Evolutionary conservation across 495 filamentous ascomycete genomes (phyloP).

Genomic region (Penicillium canariense): DNA sequence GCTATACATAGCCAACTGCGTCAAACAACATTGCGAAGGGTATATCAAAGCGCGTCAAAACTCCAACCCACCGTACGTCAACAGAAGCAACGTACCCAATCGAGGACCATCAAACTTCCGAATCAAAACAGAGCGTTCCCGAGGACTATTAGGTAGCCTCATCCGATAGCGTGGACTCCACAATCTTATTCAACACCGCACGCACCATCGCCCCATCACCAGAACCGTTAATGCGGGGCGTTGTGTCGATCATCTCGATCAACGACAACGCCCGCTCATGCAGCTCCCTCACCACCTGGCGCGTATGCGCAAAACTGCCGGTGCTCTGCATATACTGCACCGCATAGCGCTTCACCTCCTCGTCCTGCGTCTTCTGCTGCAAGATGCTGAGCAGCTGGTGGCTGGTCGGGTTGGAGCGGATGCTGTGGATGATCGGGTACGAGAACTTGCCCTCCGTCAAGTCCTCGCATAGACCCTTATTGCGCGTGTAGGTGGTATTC

Average conservation of each 20-base stretch:
- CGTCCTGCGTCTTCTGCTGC: constrained; percentile 80
- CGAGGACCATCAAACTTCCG: background rate
- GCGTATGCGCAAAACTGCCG: constrained; percentile 85
- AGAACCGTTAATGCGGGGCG: constrained; percentile 29
- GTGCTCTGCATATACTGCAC: constrained; percentile 88
- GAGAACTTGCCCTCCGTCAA: constrained; percentile 98
- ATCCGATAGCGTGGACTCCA: constrained; percentile 37
- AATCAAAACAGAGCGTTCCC: background rate
- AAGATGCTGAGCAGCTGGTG: constrained; percentile 87
- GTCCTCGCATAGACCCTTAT: constrained; percentile 96
- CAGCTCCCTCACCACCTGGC: constrained; percentile 64
- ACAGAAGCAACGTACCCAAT: background rate
- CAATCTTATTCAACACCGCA: constrained; percentile 48
- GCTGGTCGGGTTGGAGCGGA: constrained; percentile 75
- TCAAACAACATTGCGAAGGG: constrained; percentile 7
- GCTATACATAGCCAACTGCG: background rate
- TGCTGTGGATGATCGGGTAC: constrained; percentile 94
- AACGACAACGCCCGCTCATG: constrained; percentile 62
- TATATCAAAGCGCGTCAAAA: constrained; percentile 6
- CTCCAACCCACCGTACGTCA: background rate
- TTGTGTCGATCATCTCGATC: constrained; percentile 65
- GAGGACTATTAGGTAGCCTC: constrained; percentile 4
- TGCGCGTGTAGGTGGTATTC: constrained; percentile 66
- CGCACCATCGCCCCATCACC: constrained; percentile 42
- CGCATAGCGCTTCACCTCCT: constrained; percentile 87